Conservation (phyloP, 805 yeast species). For the Ogataea siamensis region DNA sequence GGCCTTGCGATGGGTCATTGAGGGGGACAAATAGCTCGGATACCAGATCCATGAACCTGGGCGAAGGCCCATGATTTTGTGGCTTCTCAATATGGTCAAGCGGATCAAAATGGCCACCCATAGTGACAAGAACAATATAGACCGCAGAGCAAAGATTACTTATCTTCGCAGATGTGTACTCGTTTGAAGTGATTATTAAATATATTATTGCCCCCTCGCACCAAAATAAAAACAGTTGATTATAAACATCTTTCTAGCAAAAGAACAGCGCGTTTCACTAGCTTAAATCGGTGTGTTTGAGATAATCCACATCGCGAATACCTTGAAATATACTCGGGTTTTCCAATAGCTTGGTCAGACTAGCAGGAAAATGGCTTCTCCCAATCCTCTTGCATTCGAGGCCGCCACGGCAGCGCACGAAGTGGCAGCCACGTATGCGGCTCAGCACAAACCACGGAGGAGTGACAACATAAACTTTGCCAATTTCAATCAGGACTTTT, state of each 20-base stretch:
- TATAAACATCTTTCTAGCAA: constrained; percentile 1
- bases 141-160: no score
- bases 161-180: no score
- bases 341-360: no score
- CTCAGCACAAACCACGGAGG: constrained; percentile 11
- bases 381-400: constrained; percentile 24
- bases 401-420: constrained; percentile 20
- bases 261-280: constrained; percentile 1
- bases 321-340: no score
- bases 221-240: background rate
- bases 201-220: constrained; percentile 1
- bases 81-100: constrained; percentile 26
- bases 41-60: constrained; percentile 41
- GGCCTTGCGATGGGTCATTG: constrained; percentile 24
- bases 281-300: no score
- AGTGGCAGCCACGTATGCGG: constrained; percentile 15
- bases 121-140: background rate
- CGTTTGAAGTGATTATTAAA: background rate
- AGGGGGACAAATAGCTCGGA: constrained; percentile 42
- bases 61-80: constrained; percentile 39
- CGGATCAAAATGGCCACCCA: constrained; percentile 13
- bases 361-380: constrained; percentile 16
- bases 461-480: constrained; percentile 42
- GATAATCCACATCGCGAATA: no score
- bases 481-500: constrained; percentile 85